Conservation (phyloP, 2,329 filamentous ascomycete genomes). For the Neodidymelliopsis sp. region DNA sequence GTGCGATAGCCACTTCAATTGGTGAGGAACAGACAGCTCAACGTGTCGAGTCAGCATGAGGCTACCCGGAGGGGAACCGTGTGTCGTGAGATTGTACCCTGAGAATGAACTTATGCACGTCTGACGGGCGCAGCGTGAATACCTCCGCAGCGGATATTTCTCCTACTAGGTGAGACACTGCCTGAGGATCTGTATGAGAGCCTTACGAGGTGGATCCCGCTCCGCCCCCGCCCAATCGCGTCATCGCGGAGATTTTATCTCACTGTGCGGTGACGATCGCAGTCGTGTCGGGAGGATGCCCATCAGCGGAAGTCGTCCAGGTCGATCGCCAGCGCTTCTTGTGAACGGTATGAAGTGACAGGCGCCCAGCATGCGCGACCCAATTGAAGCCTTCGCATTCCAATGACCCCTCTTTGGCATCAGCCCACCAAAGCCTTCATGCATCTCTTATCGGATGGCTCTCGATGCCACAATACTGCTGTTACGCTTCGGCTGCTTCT, state of each 20-base stretch:
- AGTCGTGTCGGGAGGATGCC: slow-evolving; percentile 12
- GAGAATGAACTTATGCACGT: slow-evolving; percentile 4
- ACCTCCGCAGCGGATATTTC: slow-evolving; percentile 33
- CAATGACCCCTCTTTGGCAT: slow-evolving; percentile 4
- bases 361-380: slow-evolving; percentile 4
- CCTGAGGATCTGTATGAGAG: too few relatives aligned
- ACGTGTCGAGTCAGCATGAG: slow-evolving; percentile 11
- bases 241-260: slow-evolving; percentile 18
- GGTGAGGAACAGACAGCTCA: slow-evolving; percentile 12
- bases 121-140: slow-evolving; percentile 15
- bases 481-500: not conserved
- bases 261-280: slow-evolving; percentile 17
- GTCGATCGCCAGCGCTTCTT: slow-evolving; percentile 5
- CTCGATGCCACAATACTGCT: not conserved
- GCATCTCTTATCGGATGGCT: slow-evolving; percentile 10
- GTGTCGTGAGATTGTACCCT: slow-evolving; percentile 15
- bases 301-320: slow-evolving; percentile 7
- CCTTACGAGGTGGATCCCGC: too few relatives aligned
- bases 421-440: slow-evolving; percentile 11
- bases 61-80: slow-evolving; percentile 27
- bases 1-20: slow-evolving; percentile 12
- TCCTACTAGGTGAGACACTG: too few relatives aligned
- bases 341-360: slow-evolving; percentile 14
- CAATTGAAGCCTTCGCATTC: slow-evolving; percentile 13
- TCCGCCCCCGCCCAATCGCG: slow-evolving; percentile 24